These are phyloP conservation scores for Cenchrus fungigraminus DNA, from an alignment of 176 grass and related monocot species.

Conservation along the genomic window DNA sequence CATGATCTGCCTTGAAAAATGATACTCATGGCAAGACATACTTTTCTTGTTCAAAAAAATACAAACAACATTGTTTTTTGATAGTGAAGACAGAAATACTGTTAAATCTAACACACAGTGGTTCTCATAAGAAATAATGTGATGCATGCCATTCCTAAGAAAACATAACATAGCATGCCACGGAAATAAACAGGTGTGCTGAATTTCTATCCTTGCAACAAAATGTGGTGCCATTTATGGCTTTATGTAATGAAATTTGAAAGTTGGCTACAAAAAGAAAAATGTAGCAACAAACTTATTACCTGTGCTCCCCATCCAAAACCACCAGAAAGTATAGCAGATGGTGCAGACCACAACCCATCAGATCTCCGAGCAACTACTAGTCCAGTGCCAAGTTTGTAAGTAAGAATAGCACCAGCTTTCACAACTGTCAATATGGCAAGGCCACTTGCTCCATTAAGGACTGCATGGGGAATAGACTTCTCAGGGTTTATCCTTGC, in stretches of 20 bases:
- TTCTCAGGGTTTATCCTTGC: constrained; percentile 75
- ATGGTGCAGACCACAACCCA: constrained; percentile 91
- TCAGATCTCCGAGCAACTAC: constrained; percentile 80
- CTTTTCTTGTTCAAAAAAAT: background rate
- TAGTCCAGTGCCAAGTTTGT: constrained; percentile 87
- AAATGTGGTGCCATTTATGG: background rate
- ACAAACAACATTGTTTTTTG: background rate
- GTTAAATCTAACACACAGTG: background rate
- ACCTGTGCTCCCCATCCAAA: constrained; percentile 98
- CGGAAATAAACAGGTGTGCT: background rate
- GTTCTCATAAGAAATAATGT: background rate
- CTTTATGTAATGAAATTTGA: background rate
- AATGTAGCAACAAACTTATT: constrained; percentile 16
- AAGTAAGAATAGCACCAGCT: constrained; percentile 85
- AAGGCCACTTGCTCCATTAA: constrained; percentile 80
- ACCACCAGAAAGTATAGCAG: constrained; percentile 74
- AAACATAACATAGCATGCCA: background rate
- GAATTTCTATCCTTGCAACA: background rate
- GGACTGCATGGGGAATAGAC: constrained; percentile 77
- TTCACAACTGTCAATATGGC: constrained; percentile 85
- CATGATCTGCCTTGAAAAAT: background rate
- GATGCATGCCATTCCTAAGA: background rate
- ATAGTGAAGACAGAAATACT: background rate
- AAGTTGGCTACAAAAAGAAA: background rate
- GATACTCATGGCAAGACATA: background rate